Conservation (phyloP, 768 basidiomycete species). For the Tricholoma terreum region DNA sequence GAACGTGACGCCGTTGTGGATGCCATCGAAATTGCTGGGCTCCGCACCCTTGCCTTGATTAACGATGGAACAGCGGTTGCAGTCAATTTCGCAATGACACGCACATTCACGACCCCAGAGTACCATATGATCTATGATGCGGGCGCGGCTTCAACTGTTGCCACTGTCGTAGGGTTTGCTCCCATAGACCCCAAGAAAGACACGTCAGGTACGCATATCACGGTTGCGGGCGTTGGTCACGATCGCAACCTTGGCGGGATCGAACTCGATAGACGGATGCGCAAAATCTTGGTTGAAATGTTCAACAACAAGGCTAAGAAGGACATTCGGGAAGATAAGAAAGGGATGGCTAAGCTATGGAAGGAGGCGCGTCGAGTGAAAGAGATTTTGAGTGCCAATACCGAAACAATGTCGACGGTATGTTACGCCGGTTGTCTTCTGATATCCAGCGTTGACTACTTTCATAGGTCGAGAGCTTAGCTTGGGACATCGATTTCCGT, state of each 20-base stretch:
- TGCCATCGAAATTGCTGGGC: constrained; percentile 87
- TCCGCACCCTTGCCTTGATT: constrained; percentile 79
- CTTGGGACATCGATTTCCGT: constrained; percentile 89
- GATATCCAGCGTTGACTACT: constrained; percentile 3
- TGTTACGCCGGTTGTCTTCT: constrained; percentile 19
- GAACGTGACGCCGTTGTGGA: constrained; percentile 91
- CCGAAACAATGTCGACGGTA: constrained; percentile 71
- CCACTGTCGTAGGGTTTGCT: constrained; percentile 72
- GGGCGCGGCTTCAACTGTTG: constrained; percentile 78
- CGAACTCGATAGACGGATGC: constrained; percentile 79
- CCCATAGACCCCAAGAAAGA: constrained; percentile 52
- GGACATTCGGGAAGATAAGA: constrained; percentile 68
- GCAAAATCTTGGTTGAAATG: constrained; percentile 72
- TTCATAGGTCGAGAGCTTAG: constrained; percentile 76
- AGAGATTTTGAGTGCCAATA: constrained; percentile 89
- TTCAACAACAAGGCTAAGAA: constrained; percentile 72
- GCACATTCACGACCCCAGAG: constrained; percentile 75
- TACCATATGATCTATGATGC: constrained; percentile 94
- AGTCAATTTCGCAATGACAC: constrained; percentile 97
- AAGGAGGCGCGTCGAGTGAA: constrained; percentile 93
- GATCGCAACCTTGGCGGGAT: constrained; percentile 75
- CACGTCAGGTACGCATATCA: constrained; percentile 61
- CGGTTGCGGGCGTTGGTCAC: constrained; percentile 79
- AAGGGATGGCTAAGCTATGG: constrained; percentile 90
- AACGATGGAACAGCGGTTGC: constrained; percentile 96